Percentiles rank a stretch among this genome's conserved stretches.
Evolutionary conservation across 345 rosid species (phyloP).

Genomic region (Eucalyptus globulus): DNA sequence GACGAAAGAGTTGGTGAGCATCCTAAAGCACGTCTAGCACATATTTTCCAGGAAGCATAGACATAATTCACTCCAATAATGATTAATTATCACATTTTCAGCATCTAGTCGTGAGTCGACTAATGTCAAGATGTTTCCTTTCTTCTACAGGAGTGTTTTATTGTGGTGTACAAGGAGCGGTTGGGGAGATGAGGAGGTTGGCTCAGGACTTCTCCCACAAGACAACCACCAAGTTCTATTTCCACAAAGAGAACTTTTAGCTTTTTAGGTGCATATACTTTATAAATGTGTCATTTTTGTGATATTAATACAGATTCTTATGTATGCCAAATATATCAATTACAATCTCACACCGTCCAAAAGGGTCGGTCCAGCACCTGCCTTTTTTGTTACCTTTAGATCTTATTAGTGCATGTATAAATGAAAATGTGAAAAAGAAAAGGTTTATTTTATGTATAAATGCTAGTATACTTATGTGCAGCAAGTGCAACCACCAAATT

Average conservation of each 20-base stretch:
- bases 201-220: constrained; percentile 69
- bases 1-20: constrained; percentile 54
- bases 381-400: not conserved
- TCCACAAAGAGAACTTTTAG: constrained; percentile 76
- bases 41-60: not conserved
- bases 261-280: not conserved
- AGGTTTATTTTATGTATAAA: not conserved
- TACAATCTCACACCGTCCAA: not conserved
- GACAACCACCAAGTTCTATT: constrained; percentile 69
- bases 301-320: not conserved
- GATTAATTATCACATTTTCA: not conserved
- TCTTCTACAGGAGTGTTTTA: constrained; percentile 46
- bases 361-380: not conserved
- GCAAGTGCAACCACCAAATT: not conserved
- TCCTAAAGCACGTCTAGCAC: not conserved
- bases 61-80: not conserved
- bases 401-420: not conserved
- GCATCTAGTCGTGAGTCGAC: not conserved
- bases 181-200: constrained; percentile 38
- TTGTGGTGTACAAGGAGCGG: constrained; percentile 53
- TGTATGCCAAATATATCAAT: not conserved
- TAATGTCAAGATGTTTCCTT: not conserved
- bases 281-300: not conserved
- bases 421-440: not conserved
- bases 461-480: not conserved